A percentile compares a stretch with the other conserved stretches of the same genome.
Evolutionary conservation across 192 early-diverging fungal species (phyloP).

Genomic region (Coemansia sp.): DNA sequence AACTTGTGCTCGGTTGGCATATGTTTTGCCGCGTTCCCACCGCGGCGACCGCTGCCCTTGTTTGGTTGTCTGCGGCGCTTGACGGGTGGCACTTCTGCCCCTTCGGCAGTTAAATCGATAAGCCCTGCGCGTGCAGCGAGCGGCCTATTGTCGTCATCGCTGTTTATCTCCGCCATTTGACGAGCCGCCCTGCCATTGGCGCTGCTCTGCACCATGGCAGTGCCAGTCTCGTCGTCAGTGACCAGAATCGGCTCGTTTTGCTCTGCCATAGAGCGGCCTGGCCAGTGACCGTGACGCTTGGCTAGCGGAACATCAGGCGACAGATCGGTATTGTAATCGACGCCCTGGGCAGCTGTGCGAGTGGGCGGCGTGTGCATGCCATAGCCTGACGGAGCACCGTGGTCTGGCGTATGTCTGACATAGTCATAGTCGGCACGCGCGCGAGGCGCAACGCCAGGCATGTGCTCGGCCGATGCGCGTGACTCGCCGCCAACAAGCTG

Average conservation of each 20-base stretch:
- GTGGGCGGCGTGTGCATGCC: constrained; percentile 22
- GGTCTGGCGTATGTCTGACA: constrained; percentile 4
- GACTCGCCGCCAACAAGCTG: constrained; percentile 37
- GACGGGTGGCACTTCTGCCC: constrained; percentile 10
- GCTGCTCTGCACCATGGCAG: background rate
- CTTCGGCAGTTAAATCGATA: constrained; percentile 1
- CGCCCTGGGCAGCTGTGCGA: constrained; percentile 3
- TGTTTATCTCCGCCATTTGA: constrained; percentile 5
- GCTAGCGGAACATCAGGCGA: constrained; percentile 14
- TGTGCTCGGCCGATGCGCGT: constrained; percentile 3
- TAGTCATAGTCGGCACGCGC: constrained; percentile 6
- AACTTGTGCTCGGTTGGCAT: constrained; percentile 6
- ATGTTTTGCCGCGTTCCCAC: constrained; percentile 14
- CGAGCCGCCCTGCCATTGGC: background rate
- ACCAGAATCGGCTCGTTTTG: constrained; percentile 15
- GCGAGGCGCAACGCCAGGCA: background rate
- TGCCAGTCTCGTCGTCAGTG: constrained; percentile 22
- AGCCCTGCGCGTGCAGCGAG: constrained; percentile 20
- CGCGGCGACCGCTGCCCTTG: constrained; percentile 11
- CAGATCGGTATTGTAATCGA: background rate
- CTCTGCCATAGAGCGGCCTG: background rate
- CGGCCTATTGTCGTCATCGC: constrained; percentile 39
- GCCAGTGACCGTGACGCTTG: constrained; percentile 15
- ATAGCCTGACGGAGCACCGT: constrained; percentile 4
- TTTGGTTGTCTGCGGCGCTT: constrained; percentile 28